Evolutionary conservation across 2,329 filamentous ascomycete genomes (phyloP).

Genomic region (Cladophialophora chaetospira): DNA sequence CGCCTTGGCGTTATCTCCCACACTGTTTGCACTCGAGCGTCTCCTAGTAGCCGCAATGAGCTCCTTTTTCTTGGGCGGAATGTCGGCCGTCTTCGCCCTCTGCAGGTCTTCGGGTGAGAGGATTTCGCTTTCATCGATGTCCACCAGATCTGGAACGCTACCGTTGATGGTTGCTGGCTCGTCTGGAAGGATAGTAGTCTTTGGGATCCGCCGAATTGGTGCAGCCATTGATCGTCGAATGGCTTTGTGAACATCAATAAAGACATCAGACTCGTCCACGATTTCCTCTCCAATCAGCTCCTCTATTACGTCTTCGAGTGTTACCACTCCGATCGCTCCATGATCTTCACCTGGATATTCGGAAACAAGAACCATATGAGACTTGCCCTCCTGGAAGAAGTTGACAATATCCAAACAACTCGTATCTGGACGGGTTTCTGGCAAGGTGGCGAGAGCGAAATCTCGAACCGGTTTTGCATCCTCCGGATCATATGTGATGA

Average conservation of each 20-base stretch:
- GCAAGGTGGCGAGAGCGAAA: constrained; percentile 88
- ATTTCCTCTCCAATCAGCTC: constrained; percentile 99
- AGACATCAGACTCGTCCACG: constrained; percentile 97
- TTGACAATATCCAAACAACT: constrained; percentile 98
- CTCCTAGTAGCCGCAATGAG: constrained; percentile 35
- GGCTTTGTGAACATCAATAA: constrained; percentile 96
- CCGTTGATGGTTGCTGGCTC: constrained; percentile 35
- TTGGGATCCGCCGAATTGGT: constrained; percentile 71
- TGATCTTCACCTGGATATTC: constrained; percentile 86
- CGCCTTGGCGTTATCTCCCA: constrained; percentile 37
- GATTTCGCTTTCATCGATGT: constrained; percentile 50
- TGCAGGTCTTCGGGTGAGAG: constrained; percentile 33
- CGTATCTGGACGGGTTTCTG: constrained; percentile 91
- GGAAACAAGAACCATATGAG: constrained; percentile 96
- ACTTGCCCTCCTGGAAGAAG: constrained; percentile 99
- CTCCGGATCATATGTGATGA: constrained; percentile 98
- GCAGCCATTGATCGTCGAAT: constrained; percentile 86
- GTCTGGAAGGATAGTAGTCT: constrained; percentile 53
- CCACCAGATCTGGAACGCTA: constrained; percentile 40
- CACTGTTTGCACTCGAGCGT: constrained; percentile 37
- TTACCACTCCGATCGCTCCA: constrained; percentile 90
- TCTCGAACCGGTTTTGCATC: constrained; percentile 84
- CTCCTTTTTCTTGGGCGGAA: constrained; percentile 38
- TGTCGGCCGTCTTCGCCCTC: constrained; percentile 28
- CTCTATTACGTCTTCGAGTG: constrained; percentile 96